These are phyloP conservation scores for Ceratobasidium sp. DNA, from an alignment of 1,284 basidiomycete species.

Conservation along the genomic window DNA sequence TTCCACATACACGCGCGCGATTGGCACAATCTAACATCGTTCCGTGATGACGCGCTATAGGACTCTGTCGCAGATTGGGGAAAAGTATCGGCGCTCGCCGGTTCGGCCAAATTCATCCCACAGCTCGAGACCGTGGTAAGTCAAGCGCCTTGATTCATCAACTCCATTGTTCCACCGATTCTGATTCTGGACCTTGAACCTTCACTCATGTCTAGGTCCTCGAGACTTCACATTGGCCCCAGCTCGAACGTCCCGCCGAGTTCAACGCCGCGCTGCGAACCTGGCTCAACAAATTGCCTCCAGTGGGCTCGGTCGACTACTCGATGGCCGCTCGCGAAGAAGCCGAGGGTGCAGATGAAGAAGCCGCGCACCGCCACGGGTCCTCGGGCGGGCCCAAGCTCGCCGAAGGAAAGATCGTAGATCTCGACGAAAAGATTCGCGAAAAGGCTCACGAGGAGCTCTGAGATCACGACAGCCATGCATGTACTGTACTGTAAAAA, in stretches of 20 bases:
- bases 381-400: background rate
- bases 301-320: constrained; percentile 40
- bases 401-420: constrained; percentile 39
- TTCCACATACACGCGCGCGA: background rate
- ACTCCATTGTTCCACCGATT: constrained; percentile 1
- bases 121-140: too few relatives aligned
- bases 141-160: background rate
- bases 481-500: too few relatives aligned
- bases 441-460: constrained; percentile 11
- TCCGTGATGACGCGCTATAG: constrained; percentile 53
- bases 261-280: constrained; percentile 64
- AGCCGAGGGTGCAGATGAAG: background rate
- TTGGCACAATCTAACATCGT: background rate
- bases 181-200: constrained; percentile 25
- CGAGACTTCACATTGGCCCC: constrained; percentile 70
- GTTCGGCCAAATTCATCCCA: constrained; percentile 54
- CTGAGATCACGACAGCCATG: too few relatives aligned
- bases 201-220: constrained; percentile 17
- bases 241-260: constrained; percentile 67
- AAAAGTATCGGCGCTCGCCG: constrained; percentile 59
- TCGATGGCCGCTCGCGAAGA: constrained; percentile 20
- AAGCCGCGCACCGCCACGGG: constrained; percentile 5
- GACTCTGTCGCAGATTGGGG: constrained; percentile 77
- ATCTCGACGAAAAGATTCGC: constrained; percentile 35
- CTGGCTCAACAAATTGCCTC: constrained; percentile 58